These are phyloP conservation scores for Teratosphaeria zuluensis DNA, from an alignment of 2,329 filamentous ascomycete species.

Conservation along the genomic window DNA sequence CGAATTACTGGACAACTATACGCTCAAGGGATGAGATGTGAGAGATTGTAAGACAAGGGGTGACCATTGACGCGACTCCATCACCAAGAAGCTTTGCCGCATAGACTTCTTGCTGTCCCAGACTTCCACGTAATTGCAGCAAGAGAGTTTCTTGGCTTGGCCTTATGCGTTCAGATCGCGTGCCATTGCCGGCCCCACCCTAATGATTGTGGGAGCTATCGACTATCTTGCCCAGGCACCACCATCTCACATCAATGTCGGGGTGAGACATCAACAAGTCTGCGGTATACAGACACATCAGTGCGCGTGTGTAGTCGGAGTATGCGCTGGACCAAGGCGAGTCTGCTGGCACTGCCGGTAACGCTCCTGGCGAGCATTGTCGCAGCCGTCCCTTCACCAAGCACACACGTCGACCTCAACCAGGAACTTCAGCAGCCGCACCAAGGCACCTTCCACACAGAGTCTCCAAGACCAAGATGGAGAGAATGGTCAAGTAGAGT, in stretches of 20 bases:
- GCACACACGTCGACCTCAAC: slow-evolving; percentile 1
- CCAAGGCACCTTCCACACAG: slow-evolving; percentile 1
- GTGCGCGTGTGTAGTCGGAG: background rate
- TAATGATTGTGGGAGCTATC: background rate
- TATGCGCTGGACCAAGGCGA: slow-evolving; percentile 6
- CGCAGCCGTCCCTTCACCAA: slow-evolving; percentile 9
- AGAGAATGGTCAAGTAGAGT: slow-evolving; percentile 7
- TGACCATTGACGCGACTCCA: background rate
- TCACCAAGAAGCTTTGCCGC: background rate
- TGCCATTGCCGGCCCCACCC: background rate
- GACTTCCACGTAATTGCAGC: background rate
- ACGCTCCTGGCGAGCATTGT: slow-evolving; percentile 6
- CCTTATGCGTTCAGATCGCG: background rate
- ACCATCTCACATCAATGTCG: background rate
- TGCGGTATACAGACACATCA: background rate
- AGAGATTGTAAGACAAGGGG: background rate
- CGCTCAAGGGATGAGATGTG: background rate
- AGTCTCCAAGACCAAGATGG: slow-evolving; percentile 6
- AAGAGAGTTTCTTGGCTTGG: background rate
- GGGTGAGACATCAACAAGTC: background rate
- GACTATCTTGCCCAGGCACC: background rate
- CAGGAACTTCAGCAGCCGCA: slow-evolving; percentile 3
- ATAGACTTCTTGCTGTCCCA: background rate
- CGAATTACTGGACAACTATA: background rate
- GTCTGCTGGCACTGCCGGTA: slow-evolving; percentile 7